A percentile compares a stretch with the other conserved stretches of the same genome.
phyloP scores from a whole-genome alignment of 495 filamentous ascomycete species.

The Penicillium ucsense region DNA sequence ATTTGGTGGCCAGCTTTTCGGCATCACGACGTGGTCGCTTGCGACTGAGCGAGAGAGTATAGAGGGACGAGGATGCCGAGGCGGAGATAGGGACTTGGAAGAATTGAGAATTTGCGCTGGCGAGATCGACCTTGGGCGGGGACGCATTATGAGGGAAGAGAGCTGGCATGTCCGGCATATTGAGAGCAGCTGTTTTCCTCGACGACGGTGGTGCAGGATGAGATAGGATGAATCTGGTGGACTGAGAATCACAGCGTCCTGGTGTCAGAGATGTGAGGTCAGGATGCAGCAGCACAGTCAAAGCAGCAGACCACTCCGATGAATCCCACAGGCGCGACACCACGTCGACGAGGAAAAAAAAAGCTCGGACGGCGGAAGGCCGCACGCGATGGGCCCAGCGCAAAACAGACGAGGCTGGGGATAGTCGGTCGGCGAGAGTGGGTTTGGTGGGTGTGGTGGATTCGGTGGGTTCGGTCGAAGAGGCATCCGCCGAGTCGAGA shows the following conservation, averaged over 20 bases:
- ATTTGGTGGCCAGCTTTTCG: conserved; percentile 17
- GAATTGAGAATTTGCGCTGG: conserved; percentile 46
- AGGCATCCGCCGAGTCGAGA: too few relatives aligned
- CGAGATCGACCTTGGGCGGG: conserved; percentile 45
- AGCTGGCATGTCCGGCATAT: conserved; percentile 34
- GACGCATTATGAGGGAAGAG: conserved; percentile 43
- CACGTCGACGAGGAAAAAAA: too few relatives aligned
- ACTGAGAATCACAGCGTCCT: too few relatives aligned
- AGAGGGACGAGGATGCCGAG: conserved; percentile 50
- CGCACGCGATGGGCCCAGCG: background rate
- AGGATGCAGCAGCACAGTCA: too few relatives aligned
- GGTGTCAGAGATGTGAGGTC: too few relatives aligned
- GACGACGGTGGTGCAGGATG: too few relatives aligned
- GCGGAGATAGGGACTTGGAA: conserved; percentile 63
- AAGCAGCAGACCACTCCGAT: too few relatives aligned
- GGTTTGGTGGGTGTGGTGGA: background rate
- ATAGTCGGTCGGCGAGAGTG: background rate
- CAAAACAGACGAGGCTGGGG: conserved; percentile 1
- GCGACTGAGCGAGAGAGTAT: conserved; percentile 46
- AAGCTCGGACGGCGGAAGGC: too few relatives aligned
- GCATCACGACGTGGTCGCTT: conserved; percentile 33
- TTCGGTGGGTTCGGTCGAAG: too few relatives aligned
- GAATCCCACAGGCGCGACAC: too few relatives aligned
- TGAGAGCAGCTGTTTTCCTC: background rate
- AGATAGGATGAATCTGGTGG: too few relatives aligned